Conservation (phyloP, 106 monocot species). For the Acorus gramineus region DNA sequence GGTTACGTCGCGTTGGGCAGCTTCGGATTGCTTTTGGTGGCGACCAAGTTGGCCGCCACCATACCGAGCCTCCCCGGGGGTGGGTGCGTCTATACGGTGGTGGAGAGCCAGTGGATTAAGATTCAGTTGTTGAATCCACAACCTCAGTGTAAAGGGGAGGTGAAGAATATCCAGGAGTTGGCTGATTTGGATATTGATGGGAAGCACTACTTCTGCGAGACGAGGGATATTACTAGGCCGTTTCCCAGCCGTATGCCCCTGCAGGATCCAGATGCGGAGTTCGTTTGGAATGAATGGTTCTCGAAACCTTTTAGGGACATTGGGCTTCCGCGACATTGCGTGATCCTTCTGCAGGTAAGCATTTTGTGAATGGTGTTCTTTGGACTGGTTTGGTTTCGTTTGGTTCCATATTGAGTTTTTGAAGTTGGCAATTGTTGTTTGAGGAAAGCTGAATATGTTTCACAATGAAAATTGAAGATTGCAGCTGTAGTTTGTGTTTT, state of each 20-base stretch:
- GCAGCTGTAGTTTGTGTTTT: too few species aligned
- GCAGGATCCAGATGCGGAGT: conserved; percentile 80
- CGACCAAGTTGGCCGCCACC: conserved; percentile 51
- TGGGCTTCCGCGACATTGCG: conserved; percentile 73
- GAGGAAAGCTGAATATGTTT: too few species aligned
- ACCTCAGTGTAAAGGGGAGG: conserved; percentile 72
- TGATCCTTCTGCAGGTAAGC: conserved; percentile 81
- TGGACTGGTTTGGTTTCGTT: background rate
- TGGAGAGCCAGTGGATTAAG: conserved; percentile 88
- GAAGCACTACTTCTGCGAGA: conserved; percentile 91
- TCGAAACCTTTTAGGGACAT: conserved; percentile 92
- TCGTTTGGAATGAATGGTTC: conserved; percentile 97
- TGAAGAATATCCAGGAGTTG: conserved; percentile 74
- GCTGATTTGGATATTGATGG: conserved; percentile 88
- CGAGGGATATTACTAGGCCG: conserved; percentile 83
- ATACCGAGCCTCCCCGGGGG: conserved; percentile 80
- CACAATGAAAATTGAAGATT: too few species aligned
- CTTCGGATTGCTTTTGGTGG: conserved; percentile 73
- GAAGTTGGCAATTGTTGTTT: too few species aligned
- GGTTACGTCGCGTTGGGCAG: conserved; percentile 81
- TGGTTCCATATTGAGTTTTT: background rate
- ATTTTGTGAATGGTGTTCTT: background rate
- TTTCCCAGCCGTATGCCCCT: conserved; percentile 71
- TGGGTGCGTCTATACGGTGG: conserved; percentile 73
- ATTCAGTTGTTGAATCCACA: conserved; percentile 76